Base-by-base conservation (phyloP, 805 yeast genomes). In the Blastobotrys mokoenaii region DNA sequence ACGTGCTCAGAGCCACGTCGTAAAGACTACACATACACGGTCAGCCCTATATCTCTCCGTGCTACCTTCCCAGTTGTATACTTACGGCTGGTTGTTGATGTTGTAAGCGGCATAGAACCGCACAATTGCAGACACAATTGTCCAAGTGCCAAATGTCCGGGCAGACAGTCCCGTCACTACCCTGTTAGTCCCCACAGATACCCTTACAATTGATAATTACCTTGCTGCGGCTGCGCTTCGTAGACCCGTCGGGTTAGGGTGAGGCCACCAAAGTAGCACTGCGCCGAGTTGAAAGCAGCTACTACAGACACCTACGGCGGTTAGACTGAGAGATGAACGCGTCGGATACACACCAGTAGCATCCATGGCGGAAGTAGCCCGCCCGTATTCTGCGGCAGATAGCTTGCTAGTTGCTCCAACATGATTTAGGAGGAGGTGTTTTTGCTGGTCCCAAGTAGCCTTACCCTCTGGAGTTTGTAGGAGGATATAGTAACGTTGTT, bases 101-200 rank as follows among this genome's bases (percentile, higher is more conserved):
- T 84, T 70, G 65, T 82, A 84, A 11, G 97, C 94, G 46, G 95
- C 96, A 62, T 84, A 87, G 52, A 81, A 73, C 60, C 98, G 78
- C 40, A 93, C 81, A 27, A 90, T 71, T 1, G 95, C 77, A 2
- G 96, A 80, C 55, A 89, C 73, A 34, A 89, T 70, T 0, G 98
- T 93, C 98, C 98, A 93, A 0, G 98, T 93, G 30, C 98, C 98
- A 63, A 93, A 93, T 0, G 98, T 90, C 57, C 98, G 77, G n/a
- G 96, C 96, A 55, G 93, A 79, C 53, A 93, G 70, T 11, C 68
- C 63, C 1, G 79, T 76, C 17, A 64, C 68, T 52, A 3, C 12
- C 46, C 8, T 14, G 38, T 16, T 11, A 15, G 22, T 15, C 3
- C 18, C 7, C 6, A 5, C 3, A 36, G 17, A 9, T n/a, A n/a